These are phyloP conservation scores for Curvularia sp. DNA, from an alignment of 2,329 filamentous ascomycete species.

Conservation along the genomic window DNA sequence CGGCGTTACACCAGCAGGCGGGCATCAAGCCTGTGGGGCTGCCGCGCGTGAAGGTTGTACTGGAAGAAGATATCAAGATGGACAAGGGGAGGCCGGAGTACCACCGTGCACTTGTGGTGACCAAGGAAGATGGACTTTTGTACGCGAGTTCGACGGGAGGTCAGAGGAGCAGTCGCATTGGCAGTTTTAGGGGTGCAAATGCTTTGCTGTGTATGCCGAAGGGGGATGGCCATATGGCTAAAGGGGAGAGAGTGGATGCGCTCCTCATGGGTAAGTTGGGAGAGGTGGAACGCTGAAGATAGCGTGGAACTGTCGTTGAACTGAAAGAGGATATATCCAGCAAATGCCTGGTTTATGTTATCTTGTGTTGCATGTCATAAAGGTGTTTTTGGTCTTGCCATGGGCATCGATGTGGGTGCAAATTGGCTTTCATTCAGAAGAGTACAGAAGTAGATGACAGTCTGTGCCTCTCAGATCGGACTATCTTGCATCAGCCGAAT, in stretches of 20 bases:
- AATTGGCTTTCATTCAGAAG: background rate
- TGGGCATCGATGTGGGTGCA: background rate
- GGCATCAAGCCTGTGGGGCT: slow-evolving; percentile 74
- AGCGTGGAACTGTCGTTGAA: background rate
- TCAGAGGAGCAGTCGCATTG: slow-evolving; percentile 88
- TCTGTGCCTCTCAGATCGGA: no score
- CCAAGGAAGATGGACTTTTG: slow-evolving; percentile 69
- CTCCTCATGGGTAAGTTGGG: slow-evolving; percentile 69
- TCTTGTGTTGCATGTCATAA: background rate
- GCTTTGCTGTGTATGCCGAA: slow-evolving; percentile 78
- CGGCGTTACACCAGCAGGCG: slow-evolving; percentile 77
- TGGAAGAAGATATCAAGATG: slow-evolving; percentile 75
- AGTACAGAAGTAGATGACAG: background rate
- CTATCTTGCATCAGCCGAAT: no score
- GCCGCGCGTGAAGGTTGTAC: slow-evolving; percentile 71
- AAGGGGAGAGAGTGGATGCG: slow-evolving; percentile 76
- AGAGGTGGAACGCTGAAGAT: slow-evolving; percentile 10
- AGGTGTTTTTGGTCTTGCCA: background rate
- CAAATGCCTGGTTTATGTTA: background rate
- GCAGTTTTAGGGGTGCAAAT: slow-evolving; percentile 88
- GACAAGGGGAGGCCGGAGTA: slow-evolving; percentile 85
- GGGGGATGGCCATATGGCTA: slow-evolving; percentile 67
- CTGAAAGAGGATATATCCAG: background rate
- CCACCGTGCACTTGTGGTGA: slow-evolving; percentile 79
- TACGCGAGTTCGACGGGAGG: slow-evolving; percentile 83